These are phyloP conservation scores for Amesomyces nigricolor DNA, from an alignment of 2,329 filamentous ascomycete species.

Conservation along the genomic window DNA sequence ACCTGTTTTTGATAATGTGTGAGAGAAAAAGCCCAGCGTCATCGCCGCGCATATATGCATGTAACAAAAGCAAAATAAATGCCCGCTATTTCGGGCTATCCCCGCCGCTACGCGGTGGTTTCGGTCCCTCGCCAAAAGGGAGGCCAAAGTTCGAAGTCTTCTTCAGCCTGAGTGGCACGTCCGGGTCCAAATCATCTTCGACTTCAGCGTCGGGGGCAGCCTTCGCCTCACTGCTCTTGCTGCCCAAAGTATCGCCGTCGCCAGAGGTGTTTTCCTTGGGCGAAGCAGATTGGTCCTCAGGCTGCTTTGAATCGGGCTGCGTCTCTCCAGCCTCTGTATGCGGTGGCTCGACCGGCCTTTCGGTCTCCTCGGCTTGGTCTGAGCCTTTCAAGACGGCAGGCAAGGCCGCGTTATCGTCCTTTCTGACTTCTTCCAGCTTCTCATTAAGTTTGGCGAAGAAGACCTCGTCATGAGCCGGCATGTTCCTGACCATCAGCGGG, in stretches of 20 bases:
- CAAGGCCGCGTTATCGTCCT: slow-evolving; percentile 38
- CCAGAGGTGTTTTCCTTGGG: not conserved
- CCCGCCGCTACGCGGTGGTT: not conserved
- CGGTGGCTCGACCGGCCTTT: not conserved
- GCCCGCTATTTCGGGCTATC: not conserved
- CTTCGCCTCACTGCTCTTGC: slow-evolving; percentile 22
- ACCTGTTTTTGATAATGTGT: too few species aligned
- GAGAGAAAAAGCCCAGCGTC: not conserved
- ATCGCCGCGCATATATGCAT: too few species aligned
- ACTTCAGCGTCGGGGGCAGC: slow-evolving; percentile 25
- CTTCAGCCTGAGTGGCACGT: slow-evolving; percentile 43
- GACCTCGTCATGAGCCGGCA: slow-evolving; percentile 50
- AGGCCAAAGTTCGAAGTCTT: slow-evolving; percentile 44
- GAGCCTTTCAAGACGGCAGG: slow-evolving; percentile 38
- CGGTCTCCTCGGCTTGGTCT: slow-evolving; percentile 1
- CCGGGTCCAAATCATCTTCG: slow-evolving; percentile 33
- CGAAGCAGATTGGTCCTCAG: not conserved
- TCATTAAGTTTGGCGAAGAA: slow-evolving; percentile 47
- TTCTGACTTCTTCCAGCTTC: slow-evolving; percentile 47
- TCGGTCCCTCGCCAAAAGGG: slow-evolving; percentile 36
- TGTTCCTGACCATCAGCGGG: slow-evolving; percentile 50
- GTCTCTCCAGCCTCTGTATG: not conserved
- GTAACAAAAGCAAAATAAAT: not conserved
- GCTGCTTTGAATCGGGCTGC: not conserved
- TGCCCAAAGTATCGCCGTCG: slow-evolving; percentile 17